Evolutionary conservation across 331 rosid species (phyloP).

Genomic region (Arachis monticola): DNA sequence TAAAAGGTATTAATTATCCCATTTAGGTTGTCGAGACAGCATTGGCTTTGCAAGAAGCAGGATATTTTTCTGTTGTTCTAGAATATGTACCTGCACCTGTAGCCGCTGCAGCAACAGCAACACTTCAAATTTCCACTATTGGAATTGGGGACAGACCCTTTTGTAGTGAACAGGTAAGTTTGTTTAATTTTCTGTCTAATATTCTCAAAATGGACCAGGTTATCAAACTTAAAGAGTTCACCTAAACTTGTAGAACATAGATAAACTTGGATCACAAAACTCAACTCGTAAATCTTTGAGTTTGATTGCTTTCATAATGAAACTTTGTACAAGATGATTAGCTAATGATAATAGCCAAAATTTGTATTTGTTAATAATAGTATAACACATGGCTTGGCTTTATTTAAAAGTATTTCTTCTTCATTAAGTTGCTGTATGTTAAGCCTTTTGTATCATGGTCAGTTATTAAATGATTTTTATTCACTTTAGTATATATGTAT

Average conservation of each 20-base stretch:
- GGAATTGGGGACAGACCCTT: slow-evolving; percentile 96
- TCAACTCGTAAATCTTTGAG: too few relatives aligned
- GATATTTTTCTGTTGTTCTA: slow-evolving; percentile 82
- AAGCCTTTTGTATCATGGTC: slow-evolving; percentile 1
- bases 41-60: slow-evolving; percentile 81
- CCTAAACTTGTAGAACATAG: too few relatives aligned
- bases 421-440: slow-evolving; percentile 25
- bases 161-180: slow-evolving; percentile 88
- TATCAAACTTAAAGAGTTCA: too few relatives aligned
- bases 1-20: slow-evolving; percentile 24
- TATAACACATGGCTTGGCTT: too few relatives aligned
- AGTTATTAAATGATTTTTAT: slow-evolving; percentile 12
- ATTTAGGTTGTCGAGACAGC: slow-evolving; percentile 88
- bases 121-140: slow-evolving; percentile 78
- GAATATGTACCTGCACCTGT: slow-evolving; percentile 86
- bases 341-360: not conserved
- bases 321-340: not conserved
- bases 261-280: too few relatives aligned
- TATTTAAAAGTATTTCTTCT: not conserved
- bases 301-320: too few relatives aligned
- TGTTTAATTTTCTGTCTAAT: not conserved
- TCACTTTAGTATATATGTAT: not conserved
- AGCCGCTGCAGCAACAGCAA: slow-evolving; percentile 83
- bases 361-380: not conserved
- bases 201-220: slow-evolving; percentile 7